Evolutionary conservation across 257 asterid genomes (phyloP), one percentile per base, ranked within the genome.

Genomic region (Buddleja alternifolia): DNA sequence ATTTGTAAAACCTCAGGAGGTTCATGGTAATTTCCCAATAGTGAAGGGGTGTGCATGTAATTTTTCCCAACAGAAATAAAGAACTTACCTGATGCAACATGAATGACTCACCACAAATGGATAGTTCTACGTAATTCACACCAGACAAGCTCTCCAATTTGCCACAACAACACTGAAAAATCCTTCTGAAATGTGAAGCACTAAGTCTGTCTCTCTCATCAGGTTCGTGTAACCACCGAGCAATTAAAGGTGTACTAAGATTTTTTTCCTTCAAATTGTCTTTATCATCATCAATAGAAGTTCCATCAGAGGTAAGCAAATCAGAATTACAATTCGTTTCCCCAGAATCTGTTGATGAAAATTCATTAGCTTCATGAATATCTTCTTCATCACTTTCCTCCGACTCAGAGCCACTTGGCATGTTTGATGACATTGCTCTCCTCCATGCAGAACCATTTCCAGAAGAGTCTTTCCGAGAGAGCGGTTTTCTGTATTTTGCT

Each of bases 41-140:
- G 34, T 29, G 34, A 29, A 12, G 10, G 32, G 17, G 1, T 4
- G 14, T 45, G 24, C 41, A 16, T 2, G 12, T 42, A 63, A 56
- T 54, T 29, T 29, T 29, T 29, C 34, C 34, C 3, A 29, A 29
- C 34, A 1, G 34, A 29, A 29, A 29, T 23, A 69, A 63, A 44
- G 48, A 56, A 69, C 77, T 72, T 85, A 93, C 98, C 82, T 93
- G 99, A 81, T 93, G 97, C 82, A 93, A 74, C 99, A 93, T 93
- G 84, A 90, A 93, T 32, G 99, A 93, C 81, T 93, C 99, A 52
- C 99, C 99, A 71, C 83, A 85, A 44, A 93, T 82, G 60, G 91
- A 82, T 76, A 93, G 79, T 71, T 88, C 99, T 45, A 93, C 80
- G 45, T 72, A 93, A 52, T 80, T 85, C 77, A 77, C 61, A 61